Evolutionary conservation across 441 rosid genomes (phyloP), one percentile per base, ranked within the genome.

Genomic region (Corymbia calophylla): DNA sequence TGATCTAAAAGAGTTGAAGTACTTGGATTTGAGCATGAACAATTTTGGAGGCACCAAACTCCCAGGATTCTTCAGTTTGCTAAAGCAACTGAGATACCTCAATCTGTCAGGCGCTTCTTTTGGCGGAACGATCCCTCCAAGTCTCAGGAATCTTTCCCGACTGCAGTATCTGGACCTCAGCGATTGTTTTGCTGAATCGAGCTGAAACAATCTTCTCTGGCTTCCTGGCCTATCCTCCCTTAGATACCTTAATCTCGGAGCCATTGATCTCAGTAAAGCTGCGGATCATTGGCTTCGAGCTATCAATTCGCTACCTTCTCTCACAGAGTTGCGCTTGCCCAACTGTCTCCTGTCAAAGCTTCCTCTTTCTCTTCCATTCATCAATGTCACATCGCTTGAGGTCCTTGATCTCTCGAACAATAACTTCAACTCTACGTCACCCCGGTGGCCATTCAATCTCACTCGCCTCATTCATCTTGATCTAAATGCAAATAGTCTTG

Each of bases 11-110:
- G 64, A 87, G 53, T 55, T 91, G 53, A 53, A 25, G 2, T 84
- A 81, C 66, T 49, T 91, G 39, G 89, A 89, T 73, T 84, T 89
- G n/a, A 91, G 92, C 90, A 62, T 39, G 86, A 89, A 87, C 53
- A 55, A 87, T 68, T 91, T 91, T 70, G 44, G 18, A 53, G 92
- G 90, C 48, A 9, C 55, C 32, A 8, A 47, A 47, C 21, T 91
- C 53, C 92, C 89, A 2, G n/a, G 56, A 10, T 87, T 91, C 88
- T 29, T 91, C 6, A 88, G 92, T 25, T 89, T 81, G 0, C 29
- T 87, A 11, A 39, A 89, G 88, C 86, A 68, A 13, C 88, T 87
- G 90, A 91, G 64, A 49, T 89, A 91, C 19, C 92, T 91, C 55
- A 87, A 91, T 87, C 87, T 91, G 17, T 91, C 89, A 0, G 62